A percentile compares a stretch with the other conserved stretches of the same genome.
These are phyloP conservation scores for Cyberlindnera euphorbiiphila DNA, from an alignment of 805 yeast species.

Conservation along the genomic window DNA sequence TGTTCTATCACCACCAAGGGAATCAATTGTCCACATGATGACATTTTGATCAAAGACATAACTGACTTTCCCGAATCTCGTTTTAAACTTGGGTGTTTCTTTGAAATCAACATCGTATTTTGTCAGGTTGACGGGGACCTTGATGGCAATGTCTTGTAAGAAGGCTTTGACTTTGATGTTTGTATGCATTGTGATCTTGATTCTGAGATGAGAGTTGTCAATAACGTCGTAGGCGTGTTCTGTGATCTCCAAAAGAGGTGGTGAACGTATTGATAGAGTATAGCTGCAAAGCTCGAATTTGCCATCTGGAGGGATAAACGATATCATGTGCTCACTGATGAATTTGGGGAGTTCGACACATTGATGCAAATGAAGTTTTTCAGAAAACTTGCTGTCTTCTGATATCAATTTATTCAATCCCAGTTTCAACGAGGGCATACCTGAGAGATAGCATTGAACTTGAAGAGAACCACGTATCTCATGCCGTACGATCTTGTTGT, in stretches of 20 bases:
- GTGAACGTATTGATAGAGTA: slow-evolving; percentile 37
- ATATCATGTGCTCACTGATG: slow-evolving; percentile 45
- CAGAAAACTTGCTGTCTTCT: slow-evolving; percentile 35
- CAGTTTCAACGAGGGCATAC: slow-evolving; percentile 81
- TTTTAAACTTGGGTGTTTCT: slow-evolving; percentile 59
- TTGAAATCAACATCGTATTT: slow-evolving; percentile 40
- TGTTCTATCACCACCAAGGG: slow-evolving; percentile 56
- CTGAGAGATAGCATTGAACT: slow-evolving; percentile 75
- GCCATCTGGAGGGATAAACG: slow-evolving; percentile 91
- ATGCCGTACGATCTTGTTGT: slow-evolving; percentile 57
- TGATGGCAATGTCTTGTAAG: slow-evolving; percentile 55
- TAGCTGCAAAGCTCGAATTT: slow-evolving; percentile 55
- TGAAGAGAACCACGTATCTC: slow-evolving; percentile 69
- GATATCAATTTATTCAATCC: slow-evolving; percentile 63
- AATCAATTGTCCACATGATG: slow-evolving; percentile 68
- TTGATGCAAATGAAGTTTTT: slow-evolving; percentile 80
- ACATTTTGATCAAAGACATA: slow-evolving; percentile 68
- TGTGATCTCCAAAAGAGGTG: slow-evolving; percentile 18
- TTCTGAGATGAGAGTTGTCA: slow-evolving; percentile 1
- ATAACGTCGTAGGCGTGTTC: slow-evolving; percentile 8
- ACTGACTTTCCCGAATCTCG: slow-evolving; percentile 66
- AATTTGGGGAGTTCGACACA: slow-evolving; percentile 74
- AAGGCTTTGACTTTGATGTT: slow-evolving; percentile 61
- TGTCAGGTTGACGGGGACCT: slow-evolving; percentile 53
- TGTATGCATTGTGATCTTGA: slow-evolving; percentile 39